Evolutionary conservation across 768 basidiomycete species (phyloP).

Genomic region (Hygrocybe punicea): DNA sequence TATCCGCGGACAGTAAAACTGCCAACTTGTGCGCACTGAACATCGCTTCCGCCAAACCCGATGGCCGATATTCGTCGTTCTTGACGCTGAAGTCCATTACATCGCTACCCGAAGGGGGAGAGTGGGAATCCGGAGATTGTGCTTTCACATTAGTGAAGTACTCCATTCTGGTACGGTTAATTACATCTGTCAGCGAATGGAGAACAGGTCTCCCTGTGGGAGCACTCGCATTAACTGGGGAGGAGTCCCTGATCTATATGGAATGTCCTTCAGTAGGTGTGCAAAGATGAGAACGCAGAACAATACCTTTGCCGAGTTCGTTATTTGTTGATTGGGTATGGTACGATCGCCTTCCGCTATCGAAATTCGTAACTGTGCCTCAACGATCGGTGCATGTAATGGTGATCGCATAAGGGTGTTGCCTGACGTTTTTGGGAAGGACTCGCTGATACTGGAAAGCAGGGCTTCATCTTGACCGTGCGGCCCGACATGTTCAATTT

Average conservation of each 20-base stretch:
- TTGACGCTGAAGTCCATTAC: not conserved
- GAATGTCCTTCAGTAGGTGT: not conserved
- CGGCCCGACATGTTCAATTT: too few relatives aligned
- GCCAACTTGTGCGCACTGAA: too few relatives aligned
- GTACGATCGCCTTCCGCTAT: too few relatives aligned
- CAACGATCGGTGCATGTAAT: too few relatives aligned
- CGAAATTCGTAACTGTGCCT: too few relatives aligned
- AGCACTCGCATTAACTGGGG: not conserved
- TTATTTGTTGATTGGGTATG: too few relatives aligned
- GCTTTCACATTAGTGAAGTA: not conserved
- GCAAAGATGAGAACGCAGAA: not conserved
- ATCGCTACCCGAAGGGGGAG: not conserved
- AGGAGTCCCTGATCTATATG: not conserved
- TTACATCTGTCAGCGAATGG: constrained; percentile 1
- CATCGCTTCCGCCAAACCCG: too few relatives aligned
- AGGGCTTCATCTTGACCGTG: too few relatives aligned
- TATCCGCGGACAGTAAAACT: not conserved
- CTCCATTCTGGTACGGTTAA: constrained; percentile 1
- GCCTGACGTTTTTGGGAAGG: too few relatives aligned
- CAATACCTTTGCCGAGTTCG: too few relatives aligned
- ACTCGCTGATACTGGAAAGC: too few relatives aligned
- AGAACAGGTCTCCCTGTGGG: not conserved
- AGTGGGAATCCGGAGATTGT: not conserved
- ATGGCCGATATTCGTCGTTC: not conserved
- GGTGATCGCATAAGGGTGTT: too few relatives aligned